Conservation (phyloP, 352 stramenopile genomes). For the Phytopythium chamaehyphon region DNA sequence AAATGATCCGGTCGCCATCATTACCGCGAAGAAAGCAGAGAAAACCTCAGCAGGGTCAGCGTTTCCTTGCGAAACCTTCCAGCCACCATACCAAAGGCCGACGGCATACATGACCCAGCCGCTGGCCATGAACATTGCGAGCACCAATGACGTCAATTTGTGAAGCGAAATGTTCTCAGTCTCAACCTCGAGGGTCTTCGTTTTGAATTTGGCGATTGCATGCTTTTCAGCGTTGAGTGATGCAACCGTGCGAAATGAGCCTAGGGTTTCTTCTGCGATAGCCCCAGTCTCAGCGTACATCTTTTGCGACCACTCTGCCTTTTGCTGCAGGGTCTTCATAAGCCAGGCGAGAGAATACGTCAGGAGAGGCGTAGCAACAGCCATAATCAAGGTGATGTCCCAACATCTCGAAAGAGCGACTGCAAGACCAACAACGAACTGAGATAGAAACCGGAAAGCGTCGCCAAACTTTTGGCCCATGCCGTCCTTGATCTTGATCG, state of each 20-base stretch:
- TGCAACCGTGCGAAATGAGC: conserved; percentile 38
- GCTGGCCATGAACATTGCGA: conserved; percentile 31
- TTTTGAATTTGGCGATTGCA: conserved; percentile 24
- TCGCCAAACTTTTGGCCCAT: conserved; percentile 14
- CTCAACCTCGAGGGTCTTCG: conserved; percentile 21
- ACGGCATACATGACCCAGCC: conserved; percentile 43
- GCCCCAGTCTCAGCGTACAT: conserved; percentile 39
- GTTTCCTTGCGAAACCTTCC: conserved; percentile 27
- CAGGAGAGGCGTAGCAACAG: conserved; percentile 32
- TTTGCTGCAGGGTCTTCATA: conserved; percentile 27
- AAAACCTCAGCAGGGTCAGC: conserved; percentile 32
- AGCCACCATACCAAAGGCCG: conserved; percentile 54
- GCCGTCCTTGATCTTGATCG: conserved; percentile 16
- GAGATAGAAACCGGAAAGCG: conserved; percentile 7
- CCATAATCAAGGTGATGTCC: conserved; percentile 45
- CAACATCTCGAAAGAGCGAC: conserved; percentile 35
- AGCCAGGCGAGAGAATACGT: conserved; percentile 22
- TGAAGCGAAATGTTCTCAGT: conserved; percentile 23
- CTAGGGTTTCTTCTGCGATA: conserved; percentile 41
- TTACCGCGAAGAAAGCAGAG: conserved; percentile 32
- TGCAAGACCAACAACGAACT: conserved; percentile 9
- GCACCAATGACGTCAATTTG: conserved; percentile 13
- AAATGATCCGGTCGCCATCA: conserved; percentile 40
- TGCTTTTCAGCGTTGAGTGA: conserved; percentile 36
- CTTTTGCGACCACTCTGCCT: conserved; percentile 26